A percentile compares a stretch with the other conserved stretches of the same genome.
These are phyloP conservation scores for Ustilago trichophora DNA, from an alignment of 1,284 basidiomycete genomes.

Conservation along the genomic window DNA sequence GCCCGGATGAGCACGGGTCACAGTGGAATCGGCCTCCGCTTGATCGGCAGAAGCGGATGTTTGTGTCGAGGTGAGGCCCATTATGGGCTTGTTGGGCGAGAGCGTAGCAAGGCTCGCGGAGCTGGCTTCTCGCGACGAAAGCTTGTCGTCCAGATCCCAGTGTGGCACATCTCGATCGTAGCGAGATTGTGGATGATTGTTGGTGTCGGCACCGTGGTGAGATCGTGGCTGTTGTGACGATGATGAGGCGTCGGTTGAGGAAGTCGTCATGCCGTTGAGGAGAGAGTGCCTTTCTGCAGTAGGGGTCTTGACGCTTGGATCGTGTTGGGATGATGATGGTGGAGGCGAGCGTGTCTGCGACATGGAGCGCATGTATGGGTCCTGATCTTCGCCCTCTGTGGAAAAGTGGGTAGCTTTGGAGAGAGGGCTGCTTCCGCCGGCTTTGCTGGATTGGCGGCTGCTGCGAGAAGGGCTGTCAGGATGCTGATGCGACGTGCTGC, in stretches of 20 bases:
- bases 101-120: slow-evolving; percentile 39
- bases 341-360: slow-evolving; percentile 18
- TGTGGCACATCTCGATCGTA: slow-evolving; percentile 54
- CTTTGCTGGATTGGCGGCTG: slow-evolving; percentile 1
- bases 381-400: slow-evolving; percentile 10
- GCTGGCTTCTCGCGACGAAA: slow-evolving; percentile 35
- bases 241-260: neutral
- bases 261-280: slow-evolving; percentile 16
- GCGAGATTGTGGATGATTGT: slow-evolving; percentile 2
- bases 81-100: slow-evolving; percentile 15
- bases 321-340: slow-evolving; percentile 10
- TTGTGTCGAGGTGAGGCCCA: slow-evolving; percentile 6
- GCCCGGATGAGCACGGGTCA: neutral
- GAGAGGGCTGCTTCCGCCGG: slow-evolving; percentile 21
- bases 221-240: neutral
- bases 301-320: slow-evolving; percentile 20
- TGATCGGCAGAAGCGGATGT: slow-evolving; percentile 4
- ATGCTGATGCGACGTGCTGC: slow-evolving; percentile 1
- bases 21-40: neutral
- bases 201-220: neutral
- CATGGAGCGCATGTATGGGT: slow-evolving; percentile 41
- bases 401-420: slow-evolving; percentile 11
- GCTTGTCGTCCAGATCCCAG: slow-evolving; percentile 45
- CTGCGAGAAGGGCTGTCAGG: slow-evolving; percentile 14
- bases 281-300: slow-evolving; percentile 23